A percentile compares a stretch with the other conserved stretches of the same genome.
Conservation (phyloP, 2,329 filamentous ascomycete species). For the Claviceps paspali region DNA sequence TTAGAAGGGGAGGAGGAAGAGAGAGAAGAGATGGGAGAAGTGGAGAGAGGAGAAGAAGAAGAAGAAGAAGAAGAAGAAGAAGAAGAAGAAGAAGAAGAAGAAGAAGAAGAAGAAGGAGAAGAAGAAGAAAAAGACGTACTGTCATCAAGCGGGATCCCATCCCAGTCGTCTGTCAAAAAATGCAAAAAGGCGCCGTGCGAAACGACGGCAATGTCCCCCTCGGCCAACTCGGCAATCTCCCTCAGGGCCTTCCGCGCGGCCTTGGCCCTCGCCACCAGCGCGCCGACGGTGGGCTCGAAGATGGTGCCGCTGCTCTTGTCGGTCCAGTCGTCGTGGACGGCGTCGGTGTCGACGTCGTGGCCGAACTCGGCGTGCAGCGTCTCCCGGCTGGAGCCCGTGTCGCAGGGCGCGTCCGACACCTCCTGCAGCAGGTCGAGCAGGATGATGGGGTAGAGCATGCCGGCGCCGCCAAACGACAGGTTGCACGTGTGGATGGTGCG, state of each 20-base stretch:
- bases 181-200: conserved; percentile 76
- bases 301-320: conserved; percentile 36
- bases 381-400: conserved; percentile 48
- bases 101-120: not conserved
- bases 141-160: conserved; percentile 32
- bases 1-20: too few relatives aligned
- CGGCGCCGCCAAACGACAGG: conserved; percentile 43
- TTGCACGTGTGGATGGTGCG: conserved; percentile 70
- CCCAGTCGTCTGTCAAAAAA: conserved; percentile 72
- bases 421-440: conserved; percentile 69
- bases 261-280: conserved; percentile 45
- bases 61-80: not conserved
- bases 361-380: conserved; percentile 47
- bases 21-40: not conserved
- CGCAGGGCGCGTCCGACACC: conserved; percentile 57
- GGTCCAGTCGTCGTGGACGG: conserved; percentile 55
- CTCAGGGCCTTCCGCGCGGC: conserved; percentile 44
- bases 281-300: conserved; percentile 31
- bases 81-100: not conserved
- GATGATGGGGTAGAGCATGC: conserved; percentile 32
- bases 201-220: conserved; percentile 57
- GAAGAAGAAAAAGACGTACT: conserved; percentile 19
- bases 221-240: conserved; percentile 23
- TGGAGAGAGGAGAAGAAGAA: not conserved
- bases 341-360: conserved; percentile 43